These are phyloP conservation scores for Phytopythium ostracodes DNA, from an alignment of 352 stramenopile species.

Conservation along the genomic window DNA sequence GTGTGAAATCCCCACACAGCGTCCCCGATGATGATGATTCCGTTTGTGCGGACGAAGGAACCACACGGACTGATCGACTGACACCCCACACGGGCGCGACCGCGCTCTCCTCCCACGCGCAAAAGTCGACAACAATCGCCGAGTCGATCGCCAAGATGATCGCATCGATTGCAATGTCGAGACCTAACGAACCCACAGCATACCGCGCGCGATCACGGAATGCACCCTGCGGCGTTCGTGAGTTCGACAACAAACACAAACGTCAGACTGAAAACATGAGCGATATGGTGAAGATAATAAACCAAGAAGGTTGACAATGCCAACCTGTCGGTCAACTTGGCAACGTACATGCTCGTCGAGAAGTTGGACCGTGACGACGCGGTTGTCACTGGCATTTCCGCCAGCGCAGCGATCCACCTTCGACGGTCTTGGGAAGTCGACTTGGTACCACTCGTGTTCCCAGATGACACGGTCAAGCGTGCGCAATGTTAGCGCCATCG, in stretches of 20 bases:
- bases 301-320: not conserved
- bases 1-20: constrained; percentile 8
- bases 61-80: constrained; percentile 24
- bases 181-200: constrained; percentile 13
- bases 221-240: constrained; percentile 7
- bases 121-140: constrained; percentile 50
- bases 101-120: constrained; percentile 40
- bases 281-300: not conserved
- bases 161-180: constrained; percentile 36
- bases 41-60: not conserved
- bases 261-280: not conserved
- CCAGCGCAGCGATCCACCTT: not conserved
- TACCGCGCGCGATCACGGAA: constrained; percentile 39
- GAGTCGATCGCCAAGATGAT: constrained; percentile 34
- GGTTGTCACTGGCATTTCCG: not conserved
- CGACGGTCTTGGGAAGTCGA: constrained; percentile 21
- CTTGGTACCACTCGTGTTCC: constrained; percentile 48
- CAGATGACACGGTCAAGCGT: constrained; percentile 38
- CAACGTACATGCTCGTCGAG: constrained; percentile 30
- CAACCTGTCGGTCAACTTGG: too few species aligned
- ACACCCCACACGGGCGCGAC: constrained; percentile 49
- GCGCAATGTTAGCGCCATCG: constrained; percentile 38
- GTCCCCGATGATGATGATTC: constrained; percentile 9
- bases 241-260: not conserved
- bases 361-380: constrained; percentile 14